Percentiles rank a stretch among this genome's conserved stretches.
phyloP scores from a whole-genome alignment of 148 eudicot genomes.

The Vaccinium darrowii region DNA sequence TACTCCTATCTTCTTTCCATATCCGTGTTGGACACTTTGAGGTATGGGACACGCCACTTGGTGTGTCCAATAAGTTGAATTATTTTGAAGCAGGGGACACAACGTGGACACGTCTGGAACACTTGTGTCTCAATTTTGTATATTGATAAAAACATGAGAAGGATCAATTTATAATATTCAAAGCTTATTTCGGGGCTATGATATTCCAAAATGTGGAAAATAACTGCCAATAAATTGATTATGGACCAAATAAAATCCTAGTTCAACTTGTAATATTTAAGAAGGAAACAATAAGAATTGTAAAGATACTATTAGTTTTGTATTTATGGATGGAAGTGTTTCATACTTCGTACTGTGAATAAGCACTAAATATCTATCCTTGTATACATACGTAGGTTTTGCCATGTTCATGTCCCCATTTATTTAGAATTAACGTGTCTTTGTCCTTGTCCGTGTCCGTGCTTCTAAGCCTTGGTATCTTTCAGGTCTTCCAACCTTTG shows the following conservation, averaged over 20 bases:
- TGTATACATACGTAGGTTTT: background rate
- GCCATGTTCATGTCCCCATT: background rate
- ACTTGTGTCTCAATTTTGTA: background rate
- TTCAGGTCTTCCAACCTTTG: constrained; percentile 88
- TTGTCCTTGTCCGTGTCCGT: background rate
- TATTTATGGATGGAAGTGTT: background rate
- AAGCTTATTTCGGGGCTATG: background rate
- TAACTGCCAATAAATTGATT: background rate
- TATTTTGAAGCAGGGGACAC: background rate
- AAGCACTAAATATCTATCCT: background rate
- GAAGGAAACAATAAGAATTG: background rate
- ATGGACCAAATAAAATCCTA: background rate
- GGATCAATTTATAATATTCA: background rate
- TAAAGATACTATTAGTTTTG: background rate
- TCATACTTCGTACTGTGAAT: background rate
- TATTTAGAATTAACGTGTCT: background rate
- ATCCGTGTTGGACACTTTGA: background rate
- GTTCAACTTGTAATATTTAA: background rate
- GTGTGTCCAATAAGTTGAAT: no score
- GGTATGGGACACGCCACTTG: background rate
- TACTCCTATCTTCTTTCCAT: background rate
- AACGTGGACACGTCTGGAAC: background rate
- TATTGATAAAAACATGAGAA: background rate
- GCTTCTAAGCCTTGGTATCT: background rate
- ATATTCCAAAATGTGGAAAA: background rate